Conservation (phyloP, 2,329 filamentous ascomycete species). For the Cytospora piceae region DNA sequence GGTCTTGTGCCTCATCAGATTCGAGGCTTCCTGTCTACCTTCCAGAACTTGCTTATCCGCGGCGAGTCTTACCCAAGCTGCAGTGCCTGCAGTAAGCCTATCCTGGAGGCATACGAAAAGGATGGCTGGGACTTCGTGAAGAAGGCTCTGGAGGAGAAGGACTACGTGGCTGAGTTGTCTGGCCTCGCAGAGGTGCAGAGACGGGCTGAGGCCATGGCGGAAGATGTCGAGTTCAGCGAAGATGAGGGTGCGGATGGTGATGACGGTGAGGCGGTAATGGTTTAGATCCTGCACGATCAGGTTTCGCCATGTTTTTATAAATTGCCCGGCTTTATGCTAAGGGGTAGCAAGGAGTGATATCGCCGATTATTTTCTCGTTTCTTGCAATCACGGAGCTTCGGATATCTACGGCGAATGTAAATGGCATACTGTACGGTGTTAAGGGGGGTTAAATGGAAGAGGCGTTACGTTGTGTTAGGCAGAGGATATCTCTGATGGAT, state of each 20-base stretch:
- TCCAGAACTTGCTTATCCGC: constrained; percentile 73
- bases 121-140: constrained; percentile 79
- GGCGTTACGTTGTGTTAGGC: not conserved
- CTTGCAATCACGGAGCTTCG: not conserved
- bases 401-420: not conserved
- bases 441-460: not conserved
- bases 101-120: constrained; percentile 68
- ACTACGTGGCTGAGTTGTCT: constrained; percentile 78
- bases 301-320: not conserved
- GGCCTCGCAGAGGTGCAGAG: constrained; percentile 74
- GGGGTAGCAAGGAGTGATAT: not conserved
- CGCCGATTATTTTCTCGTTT: not conserved
- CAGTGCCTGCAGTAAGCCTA: constrained; percentile 74
- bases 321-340: not conserved
- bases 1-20: constrained; percentile 80
- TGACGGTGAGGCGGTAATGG: constrained; percentile 59
- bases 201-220: constrained; percentile 55
- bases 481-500: not conserved
- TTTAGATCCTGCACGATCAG: constrained; percentile 31
- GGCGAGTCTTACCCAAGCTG: constrained; percentile 80
- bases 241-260: constrained; percentile 56
- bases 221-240: constrained; percentile 64
- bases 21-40: constrained; percentile 75
- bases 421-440: constrained; percentile 1
- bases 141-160: constrained; percentile 72